Conservation (phyloP, 257 asterid species). For the Jacaranda copaia region DNA sequence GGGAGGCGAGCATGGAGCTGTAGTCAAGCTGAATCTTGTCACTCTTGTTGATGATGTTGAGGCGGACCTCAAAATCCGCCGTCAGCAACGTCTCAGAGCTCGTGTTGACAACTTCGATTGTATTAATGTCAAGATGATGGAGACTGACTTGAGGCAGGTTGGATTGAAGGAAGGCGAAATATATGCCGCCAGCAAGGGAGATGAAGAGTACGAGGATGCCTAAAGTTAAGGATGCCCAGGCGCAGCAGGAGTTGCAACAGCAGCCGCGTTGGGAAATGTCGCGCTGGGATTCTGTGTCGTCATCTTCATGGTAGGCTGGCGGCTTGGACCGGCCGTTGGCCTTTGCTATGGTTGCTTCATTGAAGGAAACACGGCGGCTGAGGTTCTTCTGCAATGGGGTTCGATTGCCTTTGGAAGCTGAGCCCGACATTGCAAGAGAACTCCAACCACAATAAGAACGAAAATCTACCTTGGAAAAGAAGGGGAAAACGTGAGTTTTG, state of each 20-base stretch:
- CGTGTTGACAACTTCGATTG: conserved; percentile 12
- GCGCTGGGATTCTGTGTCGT: conserved; percentile 37
- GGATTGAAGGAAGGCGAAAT: conserved; percentile 48
- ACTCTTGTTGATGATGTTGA: conserved; percentile 45
- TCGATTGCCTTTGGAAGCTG: conserved; percentile 19
- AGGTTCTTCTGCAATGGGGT: conserved; percentile 44
- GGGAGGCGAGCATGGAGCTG: conserved; percentile 36
- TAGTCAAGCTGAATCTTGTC: conserved; percentile 36
- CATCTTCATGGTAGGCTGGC: background rate
- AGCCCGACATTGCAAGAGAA: conserved; percentile 42
- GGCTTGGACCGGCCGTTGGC: conserved; percentile 28
- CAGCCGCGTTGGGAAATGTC: conserved; percentile 26
- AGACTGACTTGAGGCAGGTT: conserved; percentile 50
- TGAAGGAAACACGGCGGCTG: conserved; percentile 57
- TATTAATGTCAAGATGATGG: conserved; percentile 42
- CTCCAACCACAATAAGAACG: background rate
- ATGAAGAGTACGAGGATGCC: conserved; percentile 36
- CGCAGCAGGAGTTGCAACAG: conserved; percentile 42
- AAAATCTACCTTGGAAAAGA: conserved; percentile 1
- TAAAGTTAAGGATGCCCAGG: conserved; percentile 33
- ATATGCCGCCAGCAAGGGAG: conserved; percentile 40
- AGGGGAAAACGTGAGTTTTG: conserved; percentile 18
- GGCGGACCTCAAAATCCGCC: conserved; percentile 31
- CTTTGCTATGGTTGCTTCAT: conserved; percentile 35
- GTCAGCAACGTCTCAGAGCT: conserved; percentile 24